phyloP scores from a whole-genome alignment of 1,139 yeast species.

The Scheffersomyces parashehatae region DNA sequence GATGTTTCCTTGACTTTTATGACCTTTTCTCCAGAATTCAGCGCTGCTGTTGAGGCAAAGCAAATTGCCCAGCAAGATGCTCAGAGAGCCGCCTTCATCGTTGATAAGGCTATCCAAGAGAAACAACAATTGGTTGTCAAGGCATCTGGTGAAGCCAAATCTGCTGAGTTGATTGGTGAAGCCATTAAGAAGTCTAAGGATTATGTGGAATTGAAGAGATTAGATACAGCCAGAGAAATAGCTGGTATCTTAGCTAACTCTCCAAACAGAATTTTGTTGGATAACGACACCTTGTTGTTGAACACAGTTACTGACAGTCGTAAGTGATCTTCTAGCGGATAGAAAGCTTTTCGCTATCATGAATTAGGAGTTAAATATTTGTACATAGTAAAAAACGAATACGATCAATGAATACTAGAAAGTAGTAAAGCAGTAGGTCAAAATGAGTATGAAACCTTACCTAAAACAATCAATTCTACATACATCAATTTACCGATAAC shows the following conservation, averaged over 20 bases:
- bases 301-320: constrained; percentile 79
- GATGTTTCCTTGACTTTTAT: constrained; percentile 94
- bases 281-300: constrained; percentile 86
- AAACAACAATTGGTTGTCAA: constrained; percentile 94
- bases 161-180: constrained; percentile 98
- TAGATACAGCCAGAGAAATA: constrained; percentile 96
- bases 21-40: constrained; percentile 98
- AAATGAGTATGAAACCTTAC: too few relatives aligned
- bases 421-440: too few relatives aligned
- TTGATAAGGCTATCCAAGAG: constrained; percentile 96
- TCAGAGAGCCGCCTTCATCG: constrained; percentile 95
- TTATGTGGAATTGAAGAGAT: constrained; percentile 93
- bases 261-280: constrained; percentile 89
- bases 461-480: too few relatives aligned
- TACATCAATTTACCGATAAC: too few relatives aligned
- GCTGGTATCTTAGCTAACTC: constrained; percentile 82
- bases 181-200: constrained; percentile 95
- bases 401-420: too few relatives aligned
- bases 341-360: too few relatives aligned
- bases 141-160: constrained; percentile 98
- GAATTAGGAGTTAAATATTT: too few relatives aligned
- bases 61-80: constrained; percentile 99
- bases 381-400: too few relatives aligned
- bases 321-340: constrained; percentile 17
- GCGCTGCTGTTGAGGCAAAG: constrained; percentile 97